Conservation (phyloP, 805 yeast species). For the Starmerella vaccinii region DNA sequence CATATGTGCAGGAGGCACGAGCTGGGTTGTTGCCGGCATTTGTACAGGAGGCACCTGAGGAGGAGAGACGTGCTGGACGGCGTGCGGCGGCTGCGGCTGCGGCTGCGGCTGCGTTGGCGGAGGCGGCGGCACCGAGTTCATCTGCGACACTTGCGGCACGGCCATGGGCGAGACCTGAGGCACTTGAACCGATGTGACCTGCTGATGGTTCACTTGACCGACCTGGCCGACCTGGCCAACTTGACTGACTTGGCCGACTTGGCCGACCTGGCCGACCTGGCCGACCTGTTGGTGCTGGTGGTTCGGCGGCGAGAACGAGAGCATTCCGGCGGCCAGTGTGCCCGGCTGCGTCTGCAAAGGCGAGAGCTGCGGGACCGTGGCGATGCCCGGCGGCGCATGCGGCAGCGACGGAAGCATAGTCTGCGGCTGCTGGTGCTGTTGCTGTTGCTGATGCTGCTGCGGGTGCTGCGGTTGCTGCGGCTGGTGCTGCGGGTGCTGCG, state of each 20-base stretch:
- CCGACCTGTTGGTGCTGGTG: not conserved
- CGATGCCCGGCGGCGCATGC: not conserved
- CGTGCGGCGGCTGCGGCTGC: too few species aligned
- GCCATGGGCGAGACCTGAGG: slow-evolving; percentile 1
- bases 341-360: slow-evolving; percentile 3
- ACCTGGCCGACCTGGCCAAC: too few species aligned
- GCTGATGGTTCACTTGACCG: not conserved
- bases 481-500: not conserved
- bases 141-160: not conserved
- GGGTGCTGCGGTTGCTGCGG: too few species aligned
- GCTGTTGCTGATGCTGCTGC: not conserved
- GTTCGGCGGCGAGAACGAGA: not conserved
- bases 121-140: not conserved
- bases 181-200: not conserved
- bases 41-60: slow-evolving; percentile 1
- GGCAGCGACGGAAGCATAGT: not conserved
- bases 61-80: not conserved
- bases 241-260: too few species aligned
- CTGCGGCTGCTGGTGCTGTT: not conserved
- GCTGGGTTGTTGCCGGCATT: not conserved
- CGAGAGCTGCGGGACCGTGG: not conserved
- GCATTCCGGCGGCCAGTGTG: not conserved
- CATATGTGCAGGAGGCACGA: slow-evolving; percentile 4
- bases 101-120: too few species aligned
- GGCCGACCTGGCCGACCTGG: not conserved